Evolutionary conservation across 1,284 basidiomycete species (phyloP).

Genomic region (Anthracocystis walkeri): DNA sequence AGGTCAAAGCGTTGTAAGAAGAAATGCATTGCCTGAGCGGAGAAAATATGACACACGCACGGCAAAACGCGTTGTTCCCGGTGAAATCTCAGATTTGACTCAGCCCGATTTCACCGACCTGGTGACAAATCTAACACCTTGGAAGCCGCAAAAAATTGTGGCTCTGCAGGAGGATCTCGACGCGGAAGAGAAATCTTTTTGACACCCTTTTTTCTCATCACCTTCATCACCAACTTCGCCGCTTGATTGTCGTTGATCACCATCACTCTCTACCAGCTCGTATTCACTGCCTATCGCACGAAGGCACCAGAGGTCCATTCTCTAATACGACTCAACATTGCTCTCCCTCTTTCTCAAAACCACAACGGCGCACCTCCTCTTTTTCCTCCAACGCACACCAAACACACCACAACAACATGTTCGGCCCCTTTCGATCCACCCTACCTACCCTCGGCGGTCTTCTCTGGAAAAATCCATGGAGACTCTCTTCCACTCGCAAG

Average conservation of each 20-base stretch:
- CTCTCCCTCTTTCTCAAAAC: background rate
- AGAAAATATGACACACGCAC: slow-evolving; percentile 10
- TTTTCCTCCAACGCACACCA: background rate
- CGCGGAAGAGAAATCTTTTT: slow-evolving; percentile 9
- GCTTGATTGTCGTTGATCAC: background rate
- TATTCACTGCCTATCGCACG: no score
- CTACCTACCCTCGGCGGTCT: slow-evolving; percentile 79
- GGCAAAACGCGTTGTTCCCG: background rate
- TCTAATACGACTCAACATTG: no score
- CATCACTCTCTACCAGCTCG: background rate
- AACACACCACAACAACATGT: no score
- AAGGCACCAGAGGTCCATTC: background rate
- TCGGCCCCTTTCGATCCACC: slow-evolving; percentile 77
- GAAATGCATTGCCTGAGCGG: background rate
- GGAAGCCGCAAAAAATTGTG: background rate
- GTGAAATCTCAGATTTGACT: background rate
- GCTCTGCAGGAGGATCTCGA: background rate
- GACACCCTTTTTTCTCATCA: background rate
- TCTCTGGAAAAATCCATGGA: slow-evolving; percentile 94
- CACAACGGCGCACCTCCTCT: background rate
- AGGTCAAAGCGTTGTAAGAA: background rate
- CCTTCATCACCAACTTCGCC: background rate
- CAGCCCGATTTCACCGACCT: background rate
- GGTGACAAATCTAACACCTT: slow-evolving; percentile 1
- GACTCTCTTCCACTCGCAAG: slow-evolving; percentile 88